Evolutionary conservation across 495 filamentous ascomycete species (phyloP), one percentile per base, ranked within the genome.

Genomic region (Penicillium daleae): DNA sequence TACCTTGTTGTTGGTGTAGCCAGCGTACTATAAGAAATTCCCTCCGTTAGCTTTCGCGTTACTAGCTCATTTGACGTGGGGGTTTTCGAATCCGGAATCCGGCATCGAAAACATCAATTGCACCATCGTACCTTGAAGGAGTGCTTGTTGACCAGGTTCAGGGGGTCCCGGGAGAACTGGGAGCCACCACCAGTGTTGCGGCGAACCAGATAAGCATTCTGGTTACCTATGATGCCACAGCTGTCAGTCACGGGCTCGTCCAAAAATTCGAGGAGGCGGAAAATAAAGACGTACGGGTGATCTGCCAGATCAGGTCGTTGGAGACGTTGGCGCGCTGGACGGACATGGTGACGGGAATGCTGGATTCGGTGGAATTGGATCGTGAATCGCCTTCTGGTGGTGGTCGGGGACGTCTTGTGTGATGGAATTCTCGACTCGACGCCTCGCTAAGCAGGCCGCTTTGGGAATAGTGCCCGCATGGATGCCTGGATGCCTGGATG

Each of bases 1-100:
- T 89, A 97, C 94, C 92, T 97, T 94, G 79, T 88, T 87, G 81
- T 96, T 96, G 73, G 92, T 85, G 76, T 90, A 92, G 64, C 95
- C 95, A 63, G 91, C 90, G 79, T 96, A 87, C 91, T 94, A 75
- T 64, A 71, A 26, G 42, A 24, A n/a, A 24, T 21, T 15, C 31
- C 51, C 32, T 35, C 27, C 19, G 59, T 61, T 39, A 61, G 51
- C 50, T 39, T 15, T 49, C 50, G 31, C 9, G n/a, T 37, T 9
- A 19, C 24, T 29, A 15, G 3, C 27, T 29, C 22, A 50, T 26
- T 12, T 13, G 17, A 9, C n/a, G 13, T 10, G 13, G 24, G 24
- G 13, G 21, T 29, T n/a, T 29, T 6, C 15, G n/a, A 3, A 4
- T 2, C 17, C 0, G 13, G 17, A 12, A 26, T 29, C 24, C 35